These are phyloP conservation scores for Nematocida sp. DNA, from an alignment of 371 early-diverging fungal genomes.

Conservation along the genomic window DNA sequence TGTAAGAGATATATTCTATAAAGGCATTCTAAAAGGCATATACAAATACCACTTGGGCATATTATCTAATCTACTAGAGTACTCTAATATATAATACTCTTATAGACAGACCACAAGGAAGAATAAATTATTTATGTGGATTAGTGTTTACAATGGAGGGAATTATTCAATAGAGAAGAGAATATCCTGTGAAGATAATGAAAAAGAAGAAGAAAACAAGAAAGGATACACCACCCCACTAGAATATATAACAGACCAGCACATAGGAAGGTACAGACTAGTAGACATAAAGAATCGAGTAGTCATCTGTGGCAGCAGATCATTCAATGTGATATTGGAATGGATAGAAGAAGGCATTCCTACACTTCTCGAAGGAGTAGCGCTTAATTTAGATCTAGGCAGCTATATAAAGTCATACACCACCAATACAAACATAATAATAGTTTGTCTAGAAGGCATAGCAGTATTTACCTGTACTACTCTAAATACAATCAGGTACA, in stretches of 20 bases:
- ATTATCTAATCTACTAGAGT: no score
- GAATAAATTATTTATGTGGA: conserved; percentile 52
- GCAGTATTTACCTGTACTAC: neutral
- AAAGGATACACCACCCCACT: neutral
- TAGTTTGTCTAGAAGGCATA: conserved; percentile 8
- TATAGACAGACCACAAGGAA: no score
- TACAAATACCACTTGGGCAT: no score
- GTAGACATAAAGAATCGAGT: neutral
- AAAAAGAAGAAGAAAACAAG: neutral
- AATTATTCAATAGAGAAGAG: conserved; percentile 33
- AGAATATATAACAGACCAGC: conserved; percentile 4
- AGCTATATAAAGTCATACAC: conserved; percentile 16
- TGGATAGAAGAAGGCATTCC: conserved; percentile 35
- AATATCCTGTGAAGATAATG: neutral
- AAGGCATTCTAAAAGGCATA: no score
- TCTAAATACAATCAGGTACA: neutral
- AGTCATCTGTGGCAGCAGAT: conserved; percentile 27
- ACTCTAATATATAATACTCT: no score
- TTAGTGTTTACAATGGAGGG: conserved; percentile 5
- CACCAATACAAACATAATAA: neutral
- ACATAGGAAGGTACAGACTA: conserved; percentile 32
- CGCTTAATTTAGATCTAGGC: conserved; percentile 5
- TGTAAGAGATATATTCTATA: no score
- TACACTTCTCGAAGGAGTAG: conserved; percentile 1
- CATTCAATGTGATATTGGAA: conserved; percentile 20